These are phyloP conservation scores for Noccaea bulbosa DNA, from an alignment of 345 rosid species.

Conservation along the genomic window DNA sequence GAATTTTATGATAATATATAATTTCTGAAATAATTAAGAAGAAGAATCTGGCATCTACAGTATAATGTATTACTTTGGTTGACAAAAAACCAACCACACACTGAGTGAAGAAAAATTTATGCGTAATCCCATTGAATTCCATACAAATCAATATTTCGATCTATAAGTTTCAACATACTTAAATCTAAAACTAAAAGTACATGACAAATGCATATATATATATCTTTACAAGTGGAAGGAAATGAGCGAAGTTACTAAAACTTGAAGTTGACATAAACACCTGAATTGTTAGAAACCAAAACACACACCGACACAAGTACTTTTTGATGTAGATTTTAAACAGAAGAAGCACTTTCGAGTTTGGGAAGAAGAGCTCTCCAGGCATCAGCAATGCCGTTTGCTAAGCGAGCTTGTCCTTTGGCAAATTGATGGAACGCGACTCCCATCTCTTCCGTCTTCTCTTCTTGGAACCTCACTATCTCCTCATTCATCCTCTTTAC, in stretches of 20 bases:
- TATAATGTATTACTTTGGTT: too few species aligned
- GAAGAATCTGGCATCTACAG: too few species aligned
- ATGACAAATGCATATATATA: conserved; percentile 1
- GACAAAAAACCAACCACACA: too few species aligned
- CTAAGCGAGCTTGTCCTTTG: conserved; percentile 89
- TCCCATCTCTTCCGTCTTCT: conserved; percentile 88
- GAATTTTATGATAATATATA: too few species aligned
- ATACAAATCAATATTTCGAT: too few species aligned
- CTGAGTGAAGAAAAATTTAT: too few species aligned
- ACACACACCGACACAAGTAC: background rate
- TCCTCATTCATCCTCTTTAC: conserved; percentile 84
- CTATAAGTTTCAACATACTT: background rate
- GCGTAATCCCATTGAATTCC: too few species aligned
- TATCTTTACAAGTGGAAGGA: conserved; percentile 43
- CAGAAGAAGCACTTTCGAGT: conserved; percentile 63
- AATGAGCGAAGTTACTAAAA: conserved; percentile 24
- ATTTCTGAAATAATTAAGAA: too few species aligned
- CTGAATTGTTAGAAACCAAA: background rate
- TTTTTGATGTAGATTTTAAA: background rate
- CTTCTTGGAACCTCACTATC: conserved; percentile 86
- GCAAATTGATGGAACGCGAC: conserved; percentile 91
- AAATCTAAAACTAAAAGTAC: background rate
- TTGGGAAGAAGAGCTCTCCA: conserved; percentile 98
- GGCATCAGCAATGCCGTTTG: conserved; percentile 80
- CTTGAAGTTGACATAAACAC: conserved; percentile 27